phyloP scores from a whole-genome alignment of 169 alveolate genomes.

The Plasmodium ovale region DNA sequence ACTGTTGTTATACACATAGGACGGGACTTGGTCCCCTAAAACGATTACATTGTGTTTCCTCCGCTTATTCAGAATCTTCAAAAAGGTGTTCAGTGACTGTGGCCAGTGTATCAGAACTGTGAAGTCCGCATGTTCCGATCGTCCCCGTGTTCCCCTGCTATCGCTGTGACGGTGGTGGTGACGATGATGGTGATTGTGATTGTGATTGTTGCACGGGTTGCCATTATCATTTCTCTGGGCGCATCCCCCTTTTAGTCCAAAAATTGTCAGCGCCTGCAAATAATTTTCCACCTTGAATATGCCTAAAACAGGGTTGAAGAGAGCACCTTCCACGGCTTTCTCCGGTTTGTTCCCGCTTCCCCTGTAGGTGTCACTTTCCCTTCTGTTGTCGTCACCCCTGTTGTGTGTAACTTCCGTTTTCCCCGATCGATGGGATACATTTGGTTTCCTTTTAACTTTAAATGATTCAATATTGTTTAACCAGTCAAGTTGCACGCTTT shows the following conservation, averaged over 20 bases:
- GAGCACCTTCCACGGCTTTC: background rate
- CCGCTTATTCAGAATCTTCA: conserved; percentile 30
- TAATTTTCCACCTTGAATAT: conserved; percentile 68
- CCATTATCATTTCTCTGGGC: background rate
- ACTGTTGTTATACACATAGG: conserved; percentile 57
- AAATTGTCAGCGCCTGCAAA: conserved; percentile 36
- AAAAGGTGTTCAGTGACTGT: conserved; percentile 54
- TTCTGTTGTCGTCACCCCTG: background rate
- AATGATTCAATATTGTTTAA: conserved; percentile 14
- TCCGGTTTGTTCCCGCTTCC: background rate
- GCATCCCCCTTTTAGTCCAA: background rate
- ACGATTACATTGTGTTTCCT: conserved; percentile 48
- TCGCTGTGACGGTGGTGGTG: too few species aligned
- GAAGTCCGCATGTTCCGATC: background rate
- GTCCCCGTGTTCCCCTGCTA: background rate
- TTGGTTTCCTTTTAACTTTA: conserved; percentile 14
- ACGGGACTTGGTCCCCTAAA: conserved; percentile 70
- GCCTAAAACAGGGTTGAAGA: conserved; percentile 64
- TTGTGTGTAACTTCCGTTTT: background rate
- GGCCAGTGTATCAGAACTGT: conserved; percentile 65
- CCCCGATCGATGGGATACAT: background rate
- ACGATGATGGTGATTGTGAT: too few species aligned
- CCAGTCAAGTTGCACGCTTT: conserved; percentile 61
- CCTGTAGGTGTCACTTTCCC: background rate
- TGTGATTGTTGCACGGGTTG: background rate